Percentiles rank a stretch among this genome's conserved stretches.
Evolutionary conservation across 1,284 basidiomycete genomes (phyloP).

Genomic region (Marasmius fiardii): DNA sequence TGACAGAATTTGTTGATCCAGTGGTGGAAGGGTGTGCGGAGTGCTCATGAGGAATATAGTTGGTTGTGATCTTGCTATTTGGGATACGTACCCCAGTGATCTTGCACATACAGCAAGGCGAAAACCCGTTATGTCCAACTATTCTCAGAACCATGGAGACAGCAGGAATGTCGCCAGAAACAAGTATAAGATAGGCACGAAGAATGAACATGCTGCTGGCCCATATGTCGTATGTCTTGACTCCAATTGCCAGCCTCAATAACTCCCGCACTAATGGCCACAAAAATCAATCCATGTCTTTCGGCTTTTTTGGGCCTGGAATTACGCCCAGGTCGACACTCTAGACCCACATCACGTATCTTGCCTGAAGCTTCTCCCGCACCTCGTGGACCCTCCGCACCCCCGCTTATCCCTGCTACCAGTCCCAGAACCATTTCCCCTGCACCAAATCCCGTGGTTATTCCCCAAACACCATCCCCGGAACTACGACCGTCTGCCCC

Average conservation of each 20-base stretch:
- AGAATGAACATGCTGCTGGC: conserved; percentile 26
- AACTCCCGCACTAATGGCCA: conserved; percentile 36
- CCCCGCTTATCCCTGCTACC: too few species aligned
- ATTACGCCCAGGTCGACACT: conserved; percentile 31
- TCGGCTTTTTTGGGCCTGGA: conserved; percentile 40
- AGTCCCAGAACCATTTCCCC: too few species aligned
- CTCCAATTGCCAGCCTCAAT: conserved; percentile 29
- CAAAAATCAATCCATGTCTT: conserved; percentile 38
- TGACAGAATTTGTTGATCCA: neutral
- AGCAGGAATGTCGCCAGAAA: conserved; percentile 45
- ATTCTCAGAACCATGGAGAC: conserved; percentile 40
- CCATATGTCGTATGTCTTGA: conserved; percentile 30
- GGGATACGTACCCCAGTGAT: too few species aligned
- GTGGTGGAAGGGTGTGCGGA: neutral
- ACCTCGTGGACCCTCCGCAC: too few species aligned
- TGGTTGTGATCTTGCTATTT: too few species aligned
- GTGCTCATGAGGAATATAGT: neutral
- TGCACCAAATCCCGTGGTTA: too few species aligned
- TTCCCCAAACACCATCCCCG: too few species aligned
- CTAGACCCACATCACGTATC: too few species aligned
- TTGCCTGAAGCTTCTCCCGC: too few species aligned
- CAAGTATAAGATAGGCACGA: conserved; percentile 35
- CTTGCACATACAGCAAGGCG: conserved; percentile 41
- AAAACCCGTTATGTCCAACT: conserved; percentile 43
- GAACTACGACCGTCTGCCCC: too few species aligned